Evolutionary conservation across 345 rosid species (phyloP).

Genomic region (Arabis alpina): DNA sequence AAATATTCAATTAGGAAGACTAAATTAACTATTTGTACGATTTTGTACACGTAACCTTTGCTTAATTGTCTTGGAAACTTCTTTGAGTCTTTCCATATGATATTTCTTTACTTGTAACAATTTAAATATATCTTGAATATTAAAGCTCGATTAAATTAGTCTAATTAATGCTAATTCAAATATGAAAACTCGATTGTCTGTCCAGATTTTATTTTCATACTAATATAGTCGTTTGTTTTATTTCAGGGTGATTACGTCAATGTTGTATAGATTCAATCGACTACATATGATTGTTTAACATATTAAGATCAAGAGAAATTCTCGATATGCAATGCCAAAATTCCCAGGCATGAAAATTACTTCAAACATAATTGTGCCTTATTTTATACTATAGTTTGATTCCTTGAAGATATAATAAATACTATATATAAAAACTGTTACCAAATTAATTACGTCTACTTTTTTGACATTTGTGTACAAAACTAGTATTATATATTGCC

Average conservation of each 20-base stretch:
- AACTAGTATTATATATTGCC: constrained; percentile 21
- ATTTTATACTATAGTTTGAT: constrained; percentile 26
- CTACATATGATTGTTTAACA: constrained; percentile 3
- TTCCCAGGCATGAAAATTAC: background rate
- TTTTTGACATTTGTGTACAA: constrained; percentile 24
- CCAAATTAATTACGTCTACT: constrained; percentile 19
- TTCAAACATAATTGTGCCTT: background rate
- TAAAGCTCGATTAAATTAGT: background rate
- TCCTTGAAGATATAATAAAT: constrained; percentile 15
- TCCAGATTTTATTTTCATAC: background rate
- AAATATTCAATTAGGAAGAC: constrained; percentile 22
- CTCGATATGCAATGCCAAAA: background rate
- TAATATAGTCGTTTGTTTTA: background rate
- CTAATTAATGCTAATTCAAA: constrained; percentile 1
- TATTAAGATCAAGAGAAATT: background rate
- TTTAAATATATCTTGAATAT: background rate
- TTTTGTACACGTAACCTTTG: constrained; percentile 34
- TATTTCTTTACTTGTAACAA: background rate
- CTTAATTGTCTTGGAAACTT: constrained; percentile 30
- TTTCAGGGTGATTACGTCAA: constrained; percentile 1
- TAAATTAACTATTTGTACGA: constrained; percentile 1
- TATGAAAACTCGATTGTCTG: background rate
- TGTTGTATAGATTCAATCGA: background rate
- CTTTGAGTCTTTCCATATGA: background rate
- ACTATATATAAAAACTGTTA: background rate